Evolutionary conservation across 2,329 filamentous ascomycete species (phyloP).

Genomic region (Tolypocladium nubicola): DNA sequence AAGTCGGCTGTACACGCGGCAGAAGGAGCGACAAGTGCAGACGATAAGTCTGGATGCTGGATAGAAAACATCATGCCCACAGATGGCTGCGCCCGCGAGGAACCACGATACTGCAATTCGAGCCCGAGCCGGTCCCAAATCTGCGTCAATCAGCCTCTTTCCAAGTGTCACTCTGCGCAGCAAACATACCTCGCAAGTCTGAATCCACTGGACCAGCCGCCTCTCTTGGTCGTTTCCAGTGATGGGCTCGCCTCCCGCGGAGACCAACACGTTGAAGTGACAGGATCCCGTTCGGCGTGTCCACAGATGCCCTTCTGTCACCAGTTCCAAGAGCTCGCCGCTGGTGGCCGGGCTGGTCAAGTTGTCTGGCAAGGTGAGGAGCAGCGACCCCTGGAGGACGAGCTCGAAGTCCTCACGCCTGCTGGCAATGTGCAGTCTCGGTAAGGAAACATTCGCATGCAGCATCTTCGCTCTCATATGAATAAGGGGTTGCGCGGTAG

Average conservation of each 20-base stretch:
- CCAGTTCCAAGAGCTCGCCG: slow-evolving; percentile 12
- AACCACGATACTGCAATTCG: slow-evolving; percentile 11
- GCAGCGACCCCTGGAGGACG: slow-evolving; percentile 13
- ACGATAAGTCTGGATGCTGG: slow-evolving; percentile 23
- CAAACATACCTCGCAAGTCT: slow-evolving; percentile 15
- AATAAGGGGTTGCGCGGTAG: too few relatives aligned
- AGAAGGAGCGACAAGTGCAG: slow-evolving; percentile 16
- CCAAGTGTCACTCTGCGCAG: neutral
- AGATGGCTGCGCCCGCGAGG: slow-evolving; percentile 2
- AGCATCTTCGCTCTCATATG: slow-evolving; percentile 1
- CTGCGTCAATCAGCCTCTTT: slow-evolving; percentile 6
- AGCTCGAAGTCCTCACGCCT: slow-evolving; percentile 13
- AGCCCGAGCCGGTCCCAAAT: slow-evolving; percentile 21
- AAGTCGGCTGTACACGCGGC: slow-evolving; percentile 15
- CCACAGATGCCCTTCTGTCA: slow-evolving; percentile 18
- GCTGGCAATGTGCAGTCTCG: slow-evolving; percentile 11
- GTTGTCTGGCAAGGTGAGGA: slow-evolving; percentile 12
- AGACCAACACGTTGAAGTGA: slow-evolving; percentile 15
- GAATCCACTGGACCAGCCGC: slow-evolving; percentile 10
- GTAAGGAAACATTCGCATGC: slow-evolving; percentile 11
- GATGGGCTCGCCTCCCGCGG: slow-evolving; percentile 9
- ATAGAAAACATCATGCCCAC: slow-evolving; percentile 20
- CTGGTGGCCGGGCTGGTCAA: slow-evolving; percentile 6
- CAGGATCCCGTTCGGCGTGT: slow-evolving; percentile 19
- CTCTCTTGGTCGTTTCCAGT: slow-evolving; percentile 4